Evolutionary conservation across 2,329 filamentous ascomycete genomes (phyloP).

Genomic region (Colletotrichum simmondsii): DNA sequence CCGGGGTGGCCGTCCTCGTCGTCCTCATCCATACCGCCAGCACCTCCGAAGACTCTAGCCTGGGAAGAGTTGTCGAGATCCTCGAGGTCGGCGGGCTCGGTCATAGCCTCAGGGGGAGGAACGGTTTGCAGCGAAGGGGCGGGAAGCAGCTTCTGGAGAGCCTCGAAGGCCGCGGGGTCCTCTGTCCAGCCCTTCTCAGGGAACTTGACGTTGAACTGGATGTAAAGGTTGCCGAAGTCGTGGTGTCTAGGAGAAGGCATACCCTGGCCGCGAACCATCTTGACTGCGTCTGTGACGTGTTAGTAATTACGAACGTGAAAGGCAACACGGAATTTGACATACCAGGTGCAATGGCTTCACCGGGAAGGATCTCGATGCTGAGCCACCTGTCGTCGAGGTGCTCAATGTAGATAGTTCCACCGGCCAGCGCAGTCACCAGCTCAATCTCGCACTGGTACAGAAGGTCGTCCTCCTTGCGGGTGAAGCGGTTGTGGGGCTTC

Average conservation of each 20-base stretch:
- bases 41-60: conserved; percentile 71
- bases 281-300: conserved; percentile 76
- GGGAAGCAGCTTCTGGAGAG: conserved; percentile 88
- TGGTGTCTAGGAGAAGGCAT: conserved; percentile 98
- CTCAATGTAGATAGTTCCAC: conserved; percentile 91
- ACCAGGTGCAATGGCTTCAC: conserved; percentile 95
- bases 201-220: conserved; percentile 98
- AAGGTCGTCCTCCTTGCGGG: conserved; percentile 94
- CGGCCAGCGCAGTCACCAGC: conserved; percentile 91
- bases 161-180: conserved; percentile 76
- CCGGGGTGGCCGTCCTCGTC: conserved; percentile 81
- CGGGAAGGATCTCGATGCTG: conserved; percentile 90
- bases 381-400: conserved; percentile 98
- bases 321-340: conserved; percentile 52
- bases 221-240: conserved; percentile 94
- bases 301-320: neutral
- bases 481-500: conserved; percentile 97
- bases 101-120: conserved; percentile 88
- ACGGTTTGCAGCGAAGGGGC: conserved; percentile 69
- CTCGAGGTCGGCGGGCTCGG: conserved; percentile 88
- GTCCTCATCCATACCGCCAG: conserved; percentile 75
- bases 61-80: conserved; percentile 79
- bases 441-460: conserved; percentile 97
- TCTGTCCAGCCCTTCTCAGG: conserved; percentile 80
- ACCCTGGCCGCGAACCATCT: conserved; percentile 94